Evolutionary conservation across 2,329 filamentous ascomycete genomes (phyloP), one percentile per base, ranked within the genome.

Genomic region (Fusarium succisae): DNA sequence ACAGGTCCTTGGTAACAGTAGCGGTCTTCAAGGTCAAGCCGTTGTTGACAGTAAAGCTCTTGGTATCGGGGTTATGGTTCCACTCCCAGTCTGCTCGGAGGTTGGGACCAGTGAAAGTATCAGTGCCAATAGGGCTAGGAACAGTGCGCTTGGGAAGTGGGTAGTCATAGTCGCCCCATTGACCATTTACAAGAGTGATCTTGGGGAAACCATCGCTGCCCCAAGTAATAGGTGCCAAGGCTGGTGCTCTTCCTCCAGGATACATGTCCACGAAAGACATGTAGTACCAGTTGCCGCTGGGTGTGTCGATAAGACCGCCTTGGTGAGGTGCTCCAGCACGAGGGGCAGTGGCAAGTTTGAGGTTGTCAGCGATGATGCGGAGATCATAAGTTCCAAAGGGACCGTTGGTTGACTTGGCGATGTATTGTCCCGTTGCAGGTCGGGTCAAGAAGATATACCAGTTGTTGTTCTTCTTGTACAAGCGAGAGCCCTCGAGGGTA

Each of bases 191-290:
- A 0, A 37, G 28, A 0, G 41, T 51, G 18, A 68, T 47, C 1
- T 22, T 38, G 5, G 65, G 65, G 15, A 38, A 68, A 0, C 65
- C 65, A n/a, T 68, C 65, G 0, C 53, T 61, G 12, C 65, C 65
- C 65, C 65, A 67, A 7, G 65, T 89, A 0, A 82, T 84, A 0
- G 89, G 88, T 0, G 89, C 88, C 2, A 89, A 79, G 1, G 89
- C 86, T 0, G 89, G 89, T 15, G 89, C 85, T n/a, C 89, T 83
- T 0, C 89, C 89, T 5, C 83, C 85, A 0, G 89, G 89, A 58
- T 88, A 91, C 0, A 83, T 82, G 71, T 88, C 87, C 10, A 85
- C 78, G 73, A 91, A 91, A 0, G 86, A 84, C 79, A 90, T 86
- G 72, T 88, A 91, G 74, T 87, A 90, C 88, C 89, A 91, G 20